phyloP scores from a whole-genome alignment of 2,329 filamentous ascomycete genomes.

The Ascochyta koolunga region DNA sequence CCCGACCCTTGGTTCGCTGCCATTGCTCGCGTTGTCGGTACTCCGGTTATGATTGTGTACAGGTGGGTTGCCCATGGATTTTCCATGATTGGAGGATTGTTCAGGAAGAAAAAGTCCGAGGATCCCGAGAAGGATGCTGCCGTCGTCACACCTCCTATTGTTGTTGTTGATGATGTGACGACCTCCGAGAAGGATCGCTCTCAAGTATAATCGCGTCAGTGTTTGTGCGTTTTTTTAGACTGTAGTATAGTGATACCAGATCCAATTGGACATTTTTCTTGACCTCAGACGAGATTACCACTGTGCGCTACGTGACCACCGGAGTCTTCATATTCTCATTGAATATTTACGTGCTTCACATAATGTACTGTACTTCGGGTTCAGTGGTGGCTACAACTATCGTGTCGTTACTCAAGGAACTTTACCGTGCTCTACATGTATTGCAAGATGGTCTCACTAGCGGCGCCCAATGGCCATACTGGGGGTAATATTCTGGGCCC shows the following conservation, averaged over 20 bases:
- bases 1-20: conserved; percentile 52
- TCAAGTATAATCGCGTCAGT: not conserved
- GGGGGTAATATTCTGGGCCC: too few species aligned
- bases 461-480: too few species aligned
- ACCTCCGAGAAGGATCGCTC: conserved; percentile 1
- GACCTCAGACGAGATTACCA: too few species aligned
- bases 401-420: too few species aligned
- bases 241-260: not conserved
- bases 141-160: conserved; percentile 22
- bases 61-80: conserved; percentile 17
- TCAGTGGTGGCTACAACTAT: too few species aligned
- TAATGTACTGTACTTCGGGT: too few species aligned
- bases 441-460: too few species aligned
- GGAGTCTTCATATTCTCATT: too few species aligned
- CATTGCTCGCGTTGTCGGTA: conserved; percentile 28
- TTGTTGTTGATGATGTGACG: conserved; percentile 17
- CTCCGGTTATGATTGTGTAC: conserved; percentile 31
- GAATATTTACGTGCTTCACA: too few species aligned
- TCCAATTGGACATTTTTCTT: not conserved
- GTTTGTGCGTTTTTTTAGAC: not conserved
- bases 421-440: too few species aligned
- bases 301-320: too few species aligned
- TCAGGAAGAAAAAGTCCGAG: conserved; percentile 22
- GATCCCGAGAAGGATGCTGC: conserved; percentile 24
- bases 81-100: conserved; percentile 21